phyloP scores from a whole-genome alignment of 352 stramenopile species.

The Thraustochytrium sp. region DNA sequence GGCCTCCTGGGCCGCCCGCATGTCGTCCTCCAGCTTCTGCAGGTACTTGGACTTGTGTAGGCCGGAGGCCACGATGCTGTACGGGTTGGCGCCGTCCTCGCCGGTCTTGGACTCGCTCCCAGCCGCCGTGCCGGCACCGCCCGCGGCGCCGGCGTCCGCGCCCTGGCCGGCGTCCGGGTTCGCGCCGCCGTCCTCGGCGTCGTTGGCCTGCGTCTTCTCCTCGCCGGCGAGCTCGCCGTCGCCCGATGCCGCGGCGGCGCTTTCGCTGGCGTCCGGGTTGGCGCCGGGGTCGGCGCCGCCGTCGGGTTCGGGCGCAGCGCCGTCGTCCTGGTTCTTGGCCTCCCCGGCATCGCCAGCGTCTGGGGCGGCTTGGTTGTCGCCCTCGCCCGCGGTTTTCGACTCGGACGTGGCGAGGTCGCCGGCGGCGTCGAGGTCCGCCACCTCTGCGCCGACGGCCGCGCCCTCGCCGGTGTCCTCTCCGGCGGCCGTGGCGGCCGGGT shows the following conservation, averaged over 20 bases:
- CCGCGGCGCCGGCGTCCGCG: conserved; percentile 41
- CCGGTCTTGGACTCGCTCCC: not conserved
- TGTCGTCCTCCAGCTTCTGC: not conserved
- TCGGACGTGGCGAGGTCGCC: not conserved
- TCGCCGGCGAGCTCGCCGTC: conserved; percentile 43
- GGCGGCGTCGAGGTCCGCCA: not conserved
- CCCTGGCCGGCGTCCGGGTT: not conserved
- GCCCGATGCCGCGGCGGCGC: not conserved
- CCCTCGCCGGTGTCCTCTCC: not conserved
- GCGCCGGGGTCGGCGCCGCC: too few relatives aligned
- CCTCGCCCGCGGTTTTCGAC: not conserved
- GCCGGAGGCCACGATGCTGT: not conserved
- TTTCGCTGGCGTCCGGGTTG: conserved; percentile 24
- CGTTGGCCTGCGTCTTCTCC: too few relatives aligned
- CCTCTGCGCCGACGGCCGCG: not conserved
- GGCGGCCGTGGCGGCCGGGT: conserved; percentile 16
- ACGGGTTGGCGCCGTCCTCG: not conserved
- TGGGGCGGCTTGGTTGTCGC: too few relatives aligned
- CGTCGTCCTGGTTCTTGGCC: too few relatives aligned
- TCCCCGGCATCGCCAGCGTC: too few relatives aligned
- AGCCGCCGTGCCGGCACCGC: conserved; percentile 18
- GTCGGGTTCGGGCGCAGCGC: too few relatives aligned
- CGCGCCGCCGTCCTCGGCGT: not conserved
- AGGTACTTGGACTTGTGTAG: conserved; percentile 13
- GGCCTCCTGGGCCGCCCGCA: not conserved